Evolutionary conservation across 2,329 filamentous ascomycete genomes (phyloP).

Genomic region (Colletotrichum tropicale): DNA sequence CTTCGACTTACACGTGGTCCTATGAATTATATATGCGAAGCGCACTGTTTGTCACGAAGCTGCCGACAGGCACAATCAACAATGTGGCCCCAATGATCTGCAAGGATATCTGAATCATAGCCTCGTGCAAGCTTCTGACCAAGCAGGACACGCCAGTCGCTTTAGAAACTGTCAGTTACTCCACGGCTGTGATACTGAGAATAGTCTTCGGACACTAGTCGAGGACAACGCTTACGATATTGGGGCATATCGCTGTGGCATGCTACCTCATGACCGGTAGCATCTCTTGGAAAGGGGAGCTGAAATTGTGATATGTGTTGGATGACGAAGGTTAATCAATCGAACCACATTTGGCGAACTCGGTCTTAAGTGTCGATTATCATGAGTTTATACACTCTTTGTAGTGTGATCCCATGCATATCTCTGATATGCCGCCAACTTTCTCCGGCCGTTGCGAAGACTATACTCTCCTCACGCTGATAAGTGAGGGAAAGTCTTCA

Average conservation of each 20-base stretch:
- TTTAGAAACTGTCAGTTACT: background rate
- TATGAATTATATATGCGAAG: accelerated
- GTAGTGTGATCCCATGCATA: background rate
- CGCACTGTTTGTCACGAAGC: accelerated
- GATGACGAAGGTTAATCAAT: background rate
- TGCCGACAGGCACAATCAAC: background rate
- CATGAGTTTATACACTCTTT: background rate
- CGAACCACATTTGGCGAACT: background rate
- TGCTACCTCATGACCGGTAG: accelerated
- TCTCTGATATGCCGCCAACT: background rate
- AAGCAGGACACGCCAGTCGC: background rate
- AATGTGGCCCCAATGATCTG: accelerated
- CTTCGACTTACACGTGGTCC: background rate
- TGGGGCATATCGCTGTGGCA: accelerated
- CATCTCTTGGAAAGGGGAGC: background rate
- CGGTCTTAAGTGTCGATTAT: background rate
- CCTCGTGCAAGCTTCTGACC: accelerated
- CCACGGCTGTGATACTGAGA: background rate
- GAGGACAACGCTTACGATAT: accelerated
- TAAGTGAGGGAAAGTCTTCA: accelerated
- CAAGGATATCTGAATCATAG: background rate
- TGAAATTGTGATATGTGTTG: accelerated
- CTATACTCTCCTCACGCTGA: accelerated
- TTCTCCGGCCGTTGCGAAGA: background rate
- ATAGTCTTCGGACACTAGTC: background rate